phyloP scores from a whole-genome alignment of 2,329 filamentous ascomycete species.

The Hypoxylon sp. region DNA sequence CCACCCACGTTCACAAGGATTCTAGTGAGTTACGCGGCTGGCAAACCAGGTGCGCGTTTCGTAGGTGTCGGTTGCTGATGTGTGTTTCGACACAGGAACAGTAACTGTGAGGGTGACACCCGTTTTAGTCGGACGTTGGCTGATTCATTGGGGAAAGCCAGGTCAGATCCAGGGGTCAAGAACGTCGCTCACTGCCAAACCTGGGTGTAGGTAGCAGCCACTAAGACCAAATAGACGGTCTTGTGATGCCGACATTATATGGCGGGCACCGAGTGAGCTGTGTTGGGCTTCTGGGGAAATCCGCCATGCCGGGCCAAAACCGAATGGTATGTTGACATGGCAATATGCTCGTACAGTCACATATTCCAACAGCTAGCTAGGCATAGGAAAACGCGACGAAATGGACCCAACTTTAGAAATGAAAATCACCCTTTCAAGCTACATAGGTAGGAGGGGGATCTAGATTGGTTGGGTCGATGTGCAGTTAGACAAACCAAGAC shows the following conservation, averaged over 20 bases:
- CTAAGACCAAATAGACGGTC: constrained; percentile 39
- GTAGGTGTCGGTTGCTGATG: constrained; percentile 25
- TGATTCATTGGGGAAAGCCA: constrained; percentile 25
- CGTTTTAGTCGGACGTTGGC: constrained; percentile 28
- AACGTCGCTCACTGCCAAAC: constrained; percentile 38
- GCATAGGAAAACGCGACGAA: constrained; percentile 20
- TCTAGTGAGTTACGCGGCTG: constrained; percentile 31
- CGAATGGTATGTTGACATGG: constrained; percentile 39
- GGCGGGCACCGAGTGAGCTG: constrained; percentile 34
- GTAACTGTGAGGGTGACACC: constrained; percentile 30
- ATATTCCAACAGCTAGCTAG: constrained; percentile 29
- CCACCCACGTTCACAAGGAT: constrained; percentile 22
- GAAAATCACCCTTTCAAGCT: constrained; percentile 27
- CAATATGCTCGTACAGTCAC: constrained; percentile 30
- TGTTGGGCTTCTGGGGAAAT: constrained; percentile 46
- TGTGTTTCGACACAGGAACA: constrained; percentile 28
- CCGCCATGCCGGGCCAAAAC: constrained; percentile 42
- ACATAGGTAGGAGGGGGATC: constrained; percentile 13
- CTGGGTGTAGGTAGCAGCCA: constrained; percentile 39
- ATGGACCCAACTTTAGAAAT: constrained; percentile 19
- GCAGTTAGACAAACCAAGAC: constrained; percentile 31
- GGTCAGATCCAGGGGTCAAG: constrained; percentile 42
- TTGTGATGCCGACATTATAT: constrained; percentile 41
- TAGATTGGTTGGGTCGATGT: constrained; percentile 36
- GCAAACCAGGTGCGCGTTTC: constrained; percentile 23